A percentile compares a stretch with the other conserved stretches of the same genome.
Evolutionary conservation across 805 yeast genomes (phyloP).

Genomic region (Metschnikowia continentalis): DNA sequence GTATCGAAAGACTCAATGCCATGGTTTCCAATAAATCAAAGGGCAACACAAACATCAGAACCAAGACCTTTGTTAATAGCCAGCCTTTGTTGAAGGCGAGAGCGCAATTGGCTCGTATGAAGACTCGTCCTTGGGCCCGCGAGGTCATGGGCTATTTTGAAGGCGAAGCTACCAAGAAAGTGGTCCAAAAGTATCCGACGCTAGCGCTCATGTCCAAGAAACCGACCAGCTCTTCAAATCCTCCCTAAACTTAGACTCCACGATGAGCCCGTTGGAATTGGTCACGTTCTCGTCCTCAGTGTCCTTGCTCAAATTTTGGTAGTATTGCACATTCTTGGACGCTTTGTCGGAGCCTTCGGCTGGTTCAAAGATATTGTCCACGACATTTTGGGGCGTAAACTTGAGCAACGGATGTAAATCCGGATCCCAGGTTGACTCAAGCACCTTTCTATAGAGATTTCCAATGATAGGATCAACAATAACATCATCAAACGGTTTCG

Average conservation of each 20-base stretch:
- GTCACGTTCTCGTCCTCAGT: constrained; percentile 21
- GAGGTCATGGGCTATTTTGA: constrained; percentile 9
- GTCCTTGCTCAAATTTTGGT: constrained; percentile 16
- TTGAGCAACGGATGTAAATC: constrained; percentile 43
- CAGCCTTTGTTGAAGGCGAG: constrained; percentile 12
- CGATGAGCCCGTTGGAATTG: constrained; percentile 36
- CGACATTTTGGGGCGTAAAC: constrained; percentile 62
- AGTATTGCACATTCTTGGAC: constrained; percentile 18
- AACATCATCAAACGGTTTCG: constrained; percentile 16
- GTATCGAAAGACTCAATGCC: not conserved
- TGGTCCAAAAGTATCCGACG: not conserved
- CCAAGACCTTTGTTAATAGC: constrained; percentile 4
- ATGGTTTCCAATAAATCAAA: not conserved
- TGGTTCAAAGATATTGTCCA: constrained; percentile 66
- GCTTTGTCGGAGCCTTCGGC: constrained; percentile 15
- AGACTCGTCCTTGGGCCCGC: constrained; percentile 9
- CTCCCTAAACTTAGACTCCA: constrained; percentile 37
- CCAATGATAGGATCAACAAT: constrained; percentile 49
- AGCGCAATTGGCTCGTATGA: constrained; percentile 9
- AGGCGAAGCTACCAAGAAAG: constrained; percentile 2
- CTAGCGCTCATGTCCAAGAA: constrained; percentile 13
- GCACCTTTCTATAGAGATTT: constrained; percentile 48
- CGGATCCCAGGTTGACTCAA: constrained; percentile 62
- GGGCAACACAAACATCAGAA: not conserved
- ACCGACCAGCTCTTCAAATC: constrained; percentile 36